These are phyloP conservation scores for Fusarium sp. DNA, from an alignment of 2,329 filamentous ascomycete genomes.

Conservation along the genomic window DNA sequence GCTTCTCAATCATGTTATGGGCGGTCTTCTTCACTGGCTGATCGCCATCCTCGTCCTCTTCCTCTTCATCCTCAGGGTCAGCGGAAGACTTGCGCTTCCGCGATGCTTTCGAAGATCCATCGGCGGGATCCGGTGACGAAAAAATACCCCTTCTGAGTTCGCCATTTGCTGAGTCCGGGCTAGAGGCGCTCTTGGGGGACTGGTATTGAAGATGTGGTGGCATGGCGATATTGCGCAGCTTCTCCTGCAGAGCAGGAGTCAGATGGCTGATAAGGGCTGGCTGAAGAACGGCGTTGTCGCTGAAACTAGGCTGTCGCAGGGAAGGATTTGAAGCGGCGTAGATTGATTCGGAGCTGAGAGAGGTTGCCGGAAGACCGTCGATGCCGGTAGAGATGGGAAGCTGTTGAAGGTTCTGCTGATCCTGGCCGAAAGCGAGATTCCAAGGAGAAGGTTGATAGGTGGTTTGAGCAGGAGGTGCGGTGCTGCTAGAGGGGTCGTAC, in stretches of 20 bases:
- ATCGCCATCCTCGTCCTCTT: conserved; percentile 65
- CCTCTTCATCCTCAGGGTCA: conserved; percentile 61
- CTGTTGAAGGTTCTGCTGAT: conserved; percentile 46
- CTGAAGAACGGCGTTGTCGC: conserved; percentile 45
- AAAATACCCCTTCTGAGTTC: conserved; percentile 56
- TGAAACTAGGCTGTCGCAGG: conserved; percentile 41
- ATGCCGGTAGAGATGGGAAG: conserved; percentile 47
- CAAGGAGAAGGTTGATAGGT: conserved; percentile 48
- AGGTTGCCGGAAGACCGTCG: conserved; percentile 45
- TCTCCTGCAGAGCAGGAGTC: conserved; percentile 68
- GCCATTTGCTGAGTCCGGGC: conserved; percentile 64
- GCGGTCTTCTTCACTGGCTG: conserved; percentile 84
- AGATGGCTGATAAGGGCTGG: conserved; percentile 48
- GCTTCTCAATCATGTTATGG: conserved; percentile 98
- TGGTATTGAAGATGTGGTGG: conserved; percentile 69
- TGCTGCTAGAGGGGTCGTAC: conserved; percentile 52
- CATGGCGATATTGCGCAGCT: conserved; percentile 71
- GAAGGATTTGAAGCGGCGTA: conserved; percentile 44
- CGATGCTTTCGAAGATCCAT: conserved; percentile 56
- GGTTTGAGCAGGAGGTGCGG: conserved; percentile 46
- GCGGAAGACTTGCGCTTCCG: conserved; percentile 77
- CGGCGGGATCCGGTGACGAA: conserved; percentile 68
- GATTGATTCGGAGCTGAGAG: conserved; percentile 49
- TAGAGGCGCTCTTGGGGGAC: conserved; percentile 66
- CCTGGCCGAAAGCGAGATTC: conserved; percentile 46